A percentile compares a stretch with the other conserved stretches of the same genome.
phyloP scores from a whole-genome alignment of 768 basidiomycete species.

The Naematelia encephala region DNA sequence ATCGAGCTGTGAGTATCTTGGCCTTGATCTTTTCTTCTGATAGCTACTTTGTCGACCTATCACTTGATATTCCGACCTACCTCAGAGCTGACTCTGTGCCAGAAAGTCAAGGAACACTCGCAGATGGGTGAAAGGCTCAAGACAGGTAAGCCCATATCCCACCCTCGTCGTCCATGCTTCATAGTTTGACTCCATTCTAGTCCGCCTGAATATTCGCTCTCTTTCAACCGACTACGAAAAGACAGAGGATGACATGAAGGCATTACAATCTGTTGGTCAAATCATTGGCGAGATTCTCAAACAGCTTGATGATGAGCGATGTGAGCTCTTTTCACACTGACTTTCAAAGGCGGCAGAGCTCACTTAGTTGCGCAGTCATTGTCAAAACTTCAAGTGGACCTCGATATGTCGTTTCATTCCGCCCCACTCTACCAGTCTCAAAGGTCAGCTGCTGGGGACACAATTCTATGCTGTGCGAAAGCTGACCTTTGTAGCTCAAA shows the following conservation, averaged over 20 bases:
- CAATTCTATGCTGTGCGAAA: background rate
- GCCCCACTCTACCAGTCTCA: slow-evolving; percentile 81
- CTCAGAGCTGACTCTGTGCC: slow-evolving; percentile 17
- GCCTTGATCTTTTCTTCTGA: background rate
- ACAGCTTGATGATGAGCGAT: slow-evolving; percentile 94
- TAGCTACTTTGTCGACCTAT: background rate
- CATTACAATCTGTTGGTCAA: slow-evolving; percentile 96
- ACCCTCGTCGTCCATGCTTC: too few species aligned
- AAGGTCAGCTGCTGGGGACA: slow-evolving; percentile 45
- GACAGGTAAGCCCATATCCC: slow-evolving; percentile 77
- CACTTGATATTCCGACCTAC: too few species aligned
- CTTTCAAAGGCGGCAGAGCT: background rate
- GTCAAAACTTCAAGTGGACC: slow-evolving; percentile 98
- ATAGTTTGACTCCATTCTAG: slow-evolving; percentile 53
- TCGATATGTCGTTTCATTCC: slow-evolving; percentile 95
- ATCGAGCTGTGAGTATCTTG: slow-evolving; percentile 47
- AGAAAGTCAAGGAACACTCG: slow-evolving; percentile 97
- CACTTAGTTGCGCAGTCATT: slow-evolving; percentile 61
- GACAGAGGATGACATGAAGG: slow-evolving; percentile 98
- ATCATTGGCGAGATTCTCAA: slow-evolving; percentile 99
- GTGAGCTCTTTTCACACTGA: slow-evolving; percentile 56
- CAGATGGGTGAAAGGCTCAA: slow-evolving; percentile 79
- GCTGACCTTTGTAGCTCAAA: slow-evolving; percentile 66
- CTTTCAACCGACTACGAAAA: slow-evolving; percentile 85
- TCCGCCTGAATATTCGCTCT: slow-evolving; percentile 85